phyloP scores from a whole-genome alignment of 2,329 filamentous ascomycete genomes.

The Aspergillus sp. region DNA sequence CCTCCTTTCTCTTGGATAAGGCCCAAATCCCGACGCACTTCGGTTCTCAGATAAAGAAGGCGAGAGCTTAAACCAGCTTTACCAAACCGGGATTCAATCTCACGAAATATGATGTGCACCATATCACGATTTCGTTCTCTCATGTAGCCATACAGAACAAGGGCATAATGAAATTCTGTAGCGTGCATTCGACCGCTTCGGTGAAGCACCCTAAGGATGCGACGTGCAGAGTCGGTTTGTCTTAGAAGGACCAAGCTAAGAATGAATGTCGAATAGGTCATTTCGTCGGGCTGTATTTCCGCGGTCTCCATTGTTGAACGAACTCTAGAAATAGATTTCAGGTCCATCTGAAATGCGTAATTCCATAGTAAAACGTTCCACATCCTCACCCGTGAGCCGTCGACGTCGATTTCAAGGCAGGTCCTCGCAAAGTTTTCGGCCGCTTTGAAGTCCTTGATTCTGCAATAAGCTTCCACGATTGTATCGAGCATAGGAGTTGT shows the following conservation, averaged over 20 bases:
- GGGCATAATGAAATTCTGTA: slow-evolving; percentile 47
- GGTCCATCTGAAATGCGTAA: slow-evolving; percentile 64
- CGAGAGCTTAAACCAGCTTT: slow-evolving; percentile 32
- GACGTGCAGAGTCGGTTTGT: slow-evolving; percentile 56
- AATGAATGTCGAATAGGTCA: slow-evolving; percentile 64
- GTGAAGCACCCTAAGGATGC: slow-evolving; percentile 47
- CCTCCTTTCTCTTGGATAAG: slow-evolving; percentile 16
- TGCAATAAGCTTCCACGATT: slow-evolving; percentile 68
- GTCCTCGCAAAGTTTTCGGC: slow-evolving; percentile 62
- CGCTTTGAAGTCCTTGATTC: slow-evolving; percentile 53
- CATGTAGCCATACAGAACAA: slow-evolving; percentile 52
- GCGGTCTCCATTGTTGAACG: slow-evolving; percentile 56
- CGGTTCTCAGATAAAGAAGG: slow-evolving; percentile 36
- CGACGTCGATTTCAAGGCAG: slow-evolving; percentile 52
- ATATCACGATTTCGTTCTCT: slow-evolving; percentile 47
- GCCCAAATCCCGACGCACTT: slow-evolving; percentile 36
- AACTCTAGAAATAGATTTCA: slow-evolving; percentile 53
- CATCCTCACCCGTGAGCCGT: slow-evolving; percentile 59
- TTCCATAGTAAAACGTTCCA: slow-evolving; percentile 78
- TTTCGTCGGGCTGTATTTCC: slow-evolving; percentile 52
- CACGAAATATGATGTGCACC: slow-evolving; percentile 52
- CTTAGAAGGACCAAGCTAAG: slow-evolving; percentile 53
- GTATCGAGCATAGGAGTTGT: slow-evolving; percentile 61
- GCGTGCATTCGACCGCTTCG: slow-evolving; percentile 37
- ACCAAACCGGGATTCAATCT: slow-evolving; percentile 39